These are phyloP conservation scores for Phytophthora pistaciae DNA, from an alignment of 352 stramenopile genomes.

Conservation along the genomic window DNA sequence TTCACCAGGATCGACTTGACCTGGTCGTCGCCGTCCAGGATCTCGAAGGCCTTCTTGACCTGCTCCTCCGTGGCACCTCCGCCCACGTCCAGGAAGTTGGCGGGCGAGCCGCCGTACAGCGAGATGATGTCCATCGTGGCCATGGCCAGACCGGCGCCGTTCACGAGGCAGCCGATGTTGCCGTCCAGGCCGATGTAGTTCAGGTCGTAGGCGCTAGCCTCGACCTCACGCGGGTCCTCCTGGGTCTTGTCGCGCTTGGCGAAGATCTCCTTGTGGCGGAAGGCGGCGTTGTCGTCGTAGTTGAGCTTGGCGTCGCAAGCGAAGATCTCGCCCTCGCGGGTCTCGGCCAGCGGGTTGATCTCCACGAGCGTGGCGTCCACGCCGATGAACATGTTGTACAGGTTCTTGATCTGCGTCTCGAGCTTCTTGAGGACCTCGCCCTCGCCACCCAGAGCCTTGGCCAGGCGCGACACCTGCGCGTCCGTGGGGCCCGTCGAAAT, in stretches of 20 bases:
- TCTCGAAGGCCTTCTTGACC: slow-evolving; percentile 91
- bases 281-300: slow-evolving; percentile 99
- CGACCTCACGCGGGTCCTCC: slow-evolving; percentile 97
- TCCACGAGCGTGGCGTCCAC: slow-evolving; percentile 98
- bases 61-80: slow-evolving; percentile 94
- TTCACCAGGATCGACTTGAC: slow-evolving; percentile 99
- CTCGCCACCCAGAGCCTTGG: slow-evolving; percentile 77
- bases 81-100: slow-evolving; percentile 99
- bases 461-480: slow-evolving; percentile 79
- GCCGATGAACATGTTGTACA: slow-evolving; percentile 98
- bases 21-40: slow-evolving; percentile 91
- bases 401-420: slow-evolving; percentile 79
- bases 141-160: slow-evolving; percentile 99
- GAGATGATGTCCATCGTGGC: slow-evolving; percentile 99
- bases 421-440: slow-evolving; percentile 62
- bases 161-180: slow-evolving; percentile 99
- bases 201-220: slow-evolving; percentile 95
- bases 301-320: slow-evolving; percentile 99
- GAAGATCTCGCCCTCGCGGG: slow-evolving; percentile 94
- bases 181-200: slow-evolving; percentile 99
- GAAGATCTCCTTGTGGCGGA: slow-evolving; percentile 97
- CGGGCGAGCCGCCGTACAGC: slow-evolving; percentile 96
- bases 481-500: slow-evolving; percentile 93
- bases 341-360: slow-evolving; percentile 99
- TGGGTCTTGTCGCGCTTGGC: slow-evolving; percentile 89